Evolutionary conservation across 768 basidiomycete species (phyloP).

Genomic region (Austroboletus eburneus): DNA sequence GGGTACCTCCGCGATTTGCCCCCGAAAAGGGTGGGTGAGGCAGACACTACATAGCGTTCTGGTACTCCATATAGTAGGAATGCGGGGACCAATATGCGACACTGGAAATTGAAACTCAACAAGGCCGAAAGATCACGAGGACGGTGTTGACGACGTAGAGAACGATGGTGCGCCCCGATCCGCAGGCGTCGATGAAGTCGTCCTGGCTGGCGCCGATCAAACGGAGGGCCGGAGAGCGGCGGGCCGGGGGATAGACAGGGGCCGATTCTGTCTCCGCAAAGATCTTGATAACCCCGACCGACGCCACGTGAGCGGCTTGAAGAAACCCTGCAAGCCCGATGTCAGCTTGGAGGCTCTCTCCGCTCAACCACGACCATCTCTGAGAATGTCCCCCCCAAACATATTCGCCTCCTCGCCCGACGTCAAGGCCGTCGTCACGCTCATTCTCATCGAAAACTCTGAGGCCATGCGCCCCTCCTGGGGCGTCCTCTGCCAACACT

Average conservation of each 20-base stretch:
- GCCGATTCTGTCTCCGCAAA: constrained; percentile 4
- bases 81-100: constrained; percentile 39
- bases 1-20: constrained; percentile 40
- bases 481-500: constrained; percentile 46
- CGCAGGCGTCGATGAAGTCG: constrained; percentile 31
- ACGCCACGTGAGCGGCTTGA: constrained; percentile 11
- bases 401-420: constrained; percentile 21
- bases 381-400: constrained; percentile 4
- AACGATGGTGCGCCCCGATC: constrained; percentile 26
- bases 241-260: background rate
- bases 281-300: constrained; percentile 21
- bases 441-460: constrained; percentile 57
- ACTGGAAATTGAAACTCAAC: constrained; percentile 22
- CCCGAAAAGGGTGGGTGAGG: constrained; percentile 32
- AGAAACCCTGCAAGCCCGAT: constrained; percentile 6
- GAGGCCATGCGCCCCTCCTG: constrained; percentile 41
- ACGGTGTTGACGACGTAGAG: constrained; percentile 39
- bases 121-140: constrained; percentile 35
- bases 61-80: constrained; percentile 38
- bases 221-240: too few species aligned
- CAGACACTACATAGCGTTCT: constrained; percentile 33
- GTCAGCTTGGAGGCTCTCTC: too few species aligned
- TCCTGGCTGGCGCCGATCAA: too few species aligned
- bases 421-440: constrained; percentile 28
- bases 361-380: background rate